phyloP scores from a whole-genome alignment of 108 stramenopile species.

The Nitzschia palea region DNA sequence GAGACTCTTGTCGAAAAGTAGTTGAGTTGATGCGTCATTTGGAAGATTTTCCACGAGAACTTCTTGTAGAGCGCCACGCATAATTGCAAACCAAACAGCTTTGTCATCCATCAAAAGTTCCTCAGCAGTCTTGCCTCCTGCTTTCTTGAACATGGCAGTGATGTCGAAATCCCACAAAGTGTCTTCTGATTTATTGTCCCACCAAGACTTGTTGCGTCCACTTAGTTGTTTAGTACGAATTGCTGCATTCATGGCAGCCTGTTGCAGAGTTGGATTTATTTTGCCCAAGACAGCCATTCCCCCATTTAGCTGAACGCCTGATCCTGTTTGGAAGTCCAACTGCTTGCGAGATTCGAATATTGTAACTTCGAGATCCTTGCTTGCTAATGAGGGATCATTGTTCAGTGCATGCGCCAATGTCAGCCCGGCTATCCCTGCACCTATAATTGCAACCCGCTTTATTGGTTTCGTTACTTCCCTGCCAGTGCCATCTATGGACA shows the following conservation, averaged over 20 bases:
- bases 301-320: constrained; percentile 70
- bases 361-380: constrained; percentile 33
- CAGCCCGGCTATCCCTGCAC: constrained; percentile 67
- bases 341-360: constrained; percentile 52
- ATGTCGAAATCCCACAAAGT: constrained; percentile 56
- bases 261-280: constrained; percentile 55
- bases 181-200: constrained; percentile 5
- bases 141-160: constrained; percentile 38
- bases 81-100: constrained; percentile 61
- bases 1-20: constrained; percentile 57
- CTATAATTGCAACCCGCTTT: constrained; percentile 32
- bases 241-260: constrained; percentile 50
- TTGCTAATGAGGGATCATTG: constrained; percentile 1
- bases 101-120: constrained; percentile 28
- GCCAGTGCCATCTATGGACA: not conserved
- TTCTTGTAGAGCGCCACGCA: constrained; percentile 74
- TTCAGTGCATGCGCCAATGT: constrained; percentile 68
- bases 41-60: constrained; percentile 52
- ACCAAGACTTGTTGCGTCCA: constrained; percentile 65
- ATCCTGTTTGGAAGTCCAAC: constrained; percentile 17
- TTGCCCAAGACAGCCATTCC: constrained; percentile 54
- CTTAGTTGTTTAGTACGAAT: constrained; percentile 45
- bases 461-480: constrained; percentile 8
- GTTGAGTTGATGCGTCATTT: constrained; percentile 14
- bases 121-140: constrained; percentile 28